Percentiles rank a stretch among this genome's conserved stretches.
Evolutionary conservation across 441 rosid species (phyloP).

Genomic region (Populus hybrid): DNA sequence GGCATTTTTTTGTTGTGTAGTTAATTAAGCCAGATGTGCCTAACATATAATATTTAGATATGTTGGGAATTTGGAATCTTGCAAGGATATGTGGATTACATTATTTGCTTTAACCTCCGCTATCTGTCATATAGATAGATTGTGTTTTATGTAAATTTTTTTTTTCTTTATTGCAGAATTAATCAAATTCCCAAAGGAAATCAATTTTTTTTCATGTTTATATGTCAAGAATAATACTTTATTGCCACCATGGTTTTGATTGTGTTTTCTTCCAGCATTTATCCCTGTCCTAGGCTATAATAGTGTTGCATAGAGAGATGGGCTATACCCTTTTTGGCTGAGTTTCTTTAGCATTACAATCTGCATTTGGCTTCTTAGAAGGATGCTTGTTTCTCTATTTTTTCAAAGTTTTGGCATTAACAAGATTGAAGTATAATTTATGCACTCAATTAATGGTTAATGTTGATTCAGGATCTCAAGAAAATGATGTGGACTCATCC

Average conservation of each 20-base stretch:
- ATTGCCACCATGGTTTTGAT: background rate
- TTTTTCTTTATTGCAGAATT: background rate
- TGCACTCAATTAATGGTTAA: constrained; percentile 7
- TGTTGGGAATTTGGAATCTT: constrained; percentile 4
- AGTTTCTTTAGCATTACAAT: background rate
- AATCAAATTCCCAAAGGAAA: too few species aligned
- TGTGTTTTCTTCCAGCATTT: background rate
- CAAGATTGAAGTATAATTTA: background rate
- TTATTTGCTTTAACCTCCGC: too few species aligned
- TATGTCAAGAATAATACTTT: background rate
- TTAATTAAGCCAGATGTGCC: background rate
- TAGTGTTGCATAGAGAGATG: too few species aligned
- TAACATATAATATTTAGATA: background rate
- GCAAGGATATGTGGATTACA: background rate
- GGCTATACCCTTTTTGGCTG: background rate
- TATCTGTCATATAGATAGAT: background rate
- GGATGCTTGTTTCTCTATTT: background rate
- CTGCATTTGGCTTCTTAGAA: background rate
- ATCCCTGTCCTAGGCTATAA: too few species aligned
- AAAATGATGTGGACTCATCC: constrained; percentile 24
- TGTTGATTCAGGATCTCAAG: constrained; percentile 31
- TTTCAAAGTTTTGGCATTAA: background rate
- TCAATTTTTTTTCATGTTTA: background rate
- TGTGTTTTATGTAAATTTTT: background rate
- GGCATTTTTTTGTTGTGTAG: background rate